Evolutionary conservation across 1,284 basidiomycete species (phyloP).

Genomic region (Chalciporus sp.): DNA sequence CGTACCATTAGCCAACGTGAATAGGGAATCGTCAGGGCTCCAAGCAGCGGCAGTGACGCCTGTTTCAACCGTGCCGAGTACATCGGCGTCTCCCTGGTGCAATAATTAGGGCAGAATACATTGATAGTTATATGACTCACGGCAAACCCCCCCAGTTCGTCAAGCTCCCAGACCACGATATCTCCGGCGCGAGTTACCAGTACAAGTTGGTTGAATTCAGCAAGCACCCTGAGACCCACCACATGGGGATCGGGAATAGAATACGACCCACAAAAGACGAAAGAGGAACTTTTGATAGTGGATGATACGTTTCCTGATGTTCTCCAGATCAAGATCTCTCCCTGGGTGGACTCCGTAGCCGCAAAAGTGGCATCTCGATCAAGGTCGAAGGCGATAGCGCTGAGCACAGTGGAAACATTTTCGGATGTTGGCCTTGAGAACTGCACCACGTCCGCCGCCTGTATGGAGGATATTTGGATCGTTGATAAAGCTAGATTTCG

Average conservation of each 20-base stretch:
- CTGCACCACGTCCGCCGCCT: constrained; percentile 40
- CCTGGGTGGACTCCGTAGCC: constrained; percentile 61
- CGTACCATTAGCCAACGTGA: constrained; percentile 79
- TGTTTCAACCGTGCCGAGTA: constrained; percentile 85
- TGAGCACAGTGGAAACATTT: constrained; percentile 36
- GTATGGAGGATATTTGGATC: constrained; percentile 18
- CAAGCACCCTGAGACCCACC: constrained; percentile 63
- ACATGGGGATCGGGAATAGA: constrained; percentile 42
- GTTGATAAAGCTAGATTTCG: constrained; percentile 34
- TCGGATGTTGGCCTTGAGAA: constrained; percentile 41
- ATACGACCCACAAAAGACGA: constrained; percentile 35
- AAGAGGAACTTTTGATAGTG: constrained; percentile 13
- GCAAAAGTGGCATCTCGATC: constrained; percentile 67
- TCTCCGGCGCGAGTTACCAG: constrained; percentile 76
- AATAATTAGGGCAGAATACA: constrained; percentile 1
- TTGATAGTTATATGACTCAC: constrained; percentile 33
- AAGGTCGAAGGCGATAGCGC: constrained; percentile 62
- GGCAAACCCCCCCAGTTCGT: constrained; percentile 47
- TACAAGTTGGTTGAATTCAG: constrained; percentile 65
- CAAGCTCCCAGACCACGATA: constrained; percentile 67
- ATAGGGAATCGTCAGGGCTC: constrained; percentile 88
- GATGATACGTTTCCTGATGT: constrained; percentile 31
- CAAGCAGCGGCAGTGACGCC: constrained; percentile 85
- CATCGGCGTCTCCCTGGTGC: constrained; percentile 48
- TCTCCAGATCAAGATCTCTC: constrained; percentile 65